Conservation (phyloP, 352 stramenopile species). For the Phytophthora syringae region DNA sequence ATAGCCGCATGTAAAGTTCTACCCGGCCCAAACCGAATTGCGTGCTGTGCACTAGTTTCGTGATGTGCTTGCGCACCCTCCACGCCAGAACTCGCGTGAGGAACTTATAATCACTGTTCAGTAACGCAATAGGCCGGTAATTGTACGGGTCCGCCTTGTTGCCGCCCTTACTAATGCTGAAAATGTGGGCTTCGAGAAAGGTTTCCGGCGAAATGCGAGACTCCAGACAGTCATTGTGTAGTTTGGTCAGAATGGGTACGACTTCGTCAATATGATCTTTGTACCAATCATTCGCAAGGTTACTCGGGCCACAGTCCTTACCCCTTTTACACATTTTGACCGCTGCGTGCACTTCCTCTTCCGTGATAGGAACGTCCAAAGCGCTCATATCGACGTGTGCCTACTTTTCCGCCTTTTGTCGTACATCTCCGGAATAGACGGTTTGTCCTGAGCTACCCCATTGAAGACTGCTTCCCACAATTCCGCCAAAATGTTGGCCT, state of each 20-base stretch:
- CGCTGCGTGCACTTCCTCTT: neutral
- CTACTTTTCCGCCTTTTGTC: neutral
- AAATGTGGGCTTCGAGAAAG: constrained; percentile 2
- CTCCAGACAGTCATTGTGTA: neutral
- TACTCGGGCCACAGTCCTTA: constrained; percentile 3
- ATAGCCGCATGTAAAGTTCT: constrained; percentile 1
- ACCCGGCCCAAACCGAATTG: constrained; percentile 2
- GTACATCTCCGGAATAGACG: neutral
- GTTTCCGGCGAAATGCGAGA: neutral
- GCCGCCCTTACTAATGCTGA: constrained; percentile 4
- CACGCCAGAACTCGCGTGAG: neutral
- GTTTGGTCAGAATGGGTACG: neutral
- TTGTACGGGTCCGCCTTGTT: neutral
- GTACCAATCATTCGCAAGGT: constrained; percentile 8
- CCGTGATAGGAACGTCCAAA: neutral
- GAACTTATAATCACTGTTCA: neutral
- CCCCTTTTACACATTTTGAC: neutral
- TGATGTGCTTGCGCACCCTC: neutral
- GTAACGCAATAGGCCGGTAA: constrained; percentile 2
- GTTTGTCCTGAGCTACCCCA: neutral
- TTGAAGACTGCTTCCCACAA: constrained; percentile 1
- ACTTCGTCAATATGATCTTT: neutral
- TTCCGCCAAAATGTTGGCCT: constrained; percentile 2
- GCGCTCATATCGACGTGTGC: neutral
- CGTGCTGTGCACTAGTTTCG: neutral